A percentile compares a stretch with the other conserved stretches of the same genome.
These are phyloP conservation scores for Yamadazyma atlantica DNA, from an alignment of 1,139 yeast species.

Conservation along the genomic window DNA sequence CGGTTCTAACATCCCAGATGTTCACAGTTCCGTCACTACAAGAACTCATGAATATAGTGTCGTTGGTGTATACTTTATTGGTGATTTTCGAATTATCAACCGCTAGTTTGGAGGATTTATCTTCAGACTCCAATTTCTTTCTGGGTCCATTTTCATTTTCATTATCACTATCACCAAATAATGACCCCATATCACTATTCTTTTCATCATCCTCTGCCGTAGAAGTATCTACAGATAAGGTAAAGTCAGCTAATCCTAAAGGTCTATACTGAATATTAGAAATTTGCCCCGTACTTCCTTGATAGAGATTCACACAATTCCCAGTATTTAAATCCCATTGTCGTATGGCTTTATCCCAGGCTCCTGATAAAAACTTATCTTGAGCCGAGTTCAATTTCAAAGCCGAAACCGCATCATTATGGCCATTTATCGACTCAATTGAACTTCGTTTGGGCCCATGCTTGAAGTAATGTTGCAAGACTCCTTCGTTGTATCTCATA, in stretches of 20 bases:
- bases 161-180: conserved; percentile 80
- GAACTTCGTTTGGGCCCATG: conserved; percentile 25
- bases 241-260: conserved; percentile 48
- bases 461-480: conserved; percentile 71
- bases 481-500: conserved; percentile 81
- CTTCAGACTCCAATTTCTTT: conserved; percentile 29
- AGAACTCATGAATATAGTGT: conserved; percentile 70
- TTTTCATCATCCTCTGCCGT: conserved; percentile 31
- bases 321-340: conserved; percentile 91
- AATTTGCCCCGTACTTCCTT: conserved; percentile 72
- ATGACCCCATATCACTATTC: conserved; percentile 67
- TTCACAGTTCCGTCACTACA: conserved; percentile 81
- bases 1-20: conserved; percentile 75
- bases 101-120: conserved; percentile 15
- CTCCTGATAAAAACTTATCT: conserved; percentile 69
- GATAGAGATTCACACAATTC: conserved; percentile 43
- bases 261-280: conserved; percentile 83
- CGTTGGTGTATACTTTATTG: conserved; percentile 39
- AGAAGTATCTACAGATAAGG: conserved; percentile 16
- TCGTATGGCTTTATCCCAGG: conserved; percentile 81
- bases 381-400: conserved; percentile 63
- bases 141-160: conserved; percentile 23
- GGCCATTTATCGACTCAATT: conserved; percentile 34
- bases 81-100: conserved; percentile 12
- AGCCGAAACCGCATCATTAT: conserved; percentile 73